These are phyloP conservation scores for Posidonia oceanica DNA, from an alignment of 116 monocot species.

Conservation along the genomic window DNA sequence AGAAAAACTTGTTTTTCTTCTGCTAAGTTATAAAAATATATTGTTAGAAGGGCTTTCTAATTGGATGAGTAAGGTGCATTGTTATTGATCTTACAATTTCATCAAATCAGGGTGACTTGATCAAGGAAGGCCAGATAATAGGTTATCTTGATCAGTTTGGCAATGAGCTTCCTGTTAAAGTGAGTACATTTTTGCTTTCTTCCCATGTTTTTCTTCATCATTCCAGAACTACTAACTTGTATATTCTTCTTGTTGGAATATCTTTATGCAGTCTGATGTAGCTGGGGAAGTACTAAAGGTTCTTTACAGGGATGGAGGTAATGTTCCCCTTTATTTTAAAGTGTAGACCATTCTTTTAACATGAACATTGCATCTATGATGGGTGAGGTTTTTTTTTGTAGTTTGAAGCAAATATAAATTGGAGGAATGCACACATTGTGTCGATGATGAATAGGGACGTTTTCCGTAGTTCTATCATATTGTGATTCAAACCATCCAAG, in stretches of 20 bases:
- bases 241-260: background rate
- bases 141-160: slow-evolving; percentile 83
- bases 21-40: background rate
- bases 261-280: slow-evolving; percentile 44
- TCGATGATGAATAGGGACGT: no score
- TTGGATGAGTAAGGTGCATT: no score
- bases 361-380: no score
- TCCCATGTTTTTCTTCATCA: background rate
- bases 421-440: no score
- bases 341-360: no score
- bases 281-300: slow-evolving; percentile 66
- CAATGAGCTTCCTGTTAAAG: slow-evolving; percentile 64
- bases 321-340: background rate
- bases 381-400: no score
- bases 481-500: no score
- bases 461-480: no score
- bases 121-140: slow-evolving; percentile 75
- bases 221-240: background rate
- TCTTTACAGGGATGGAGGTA: slow-evolving; percentile 75
- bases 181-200: slow-evolving; percentile 14
- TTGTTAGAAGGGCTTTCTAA: no score
- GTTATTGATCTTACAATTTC: background rate
- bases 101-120: slow-evolving; percentile 46
- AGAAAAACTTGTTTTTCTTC: background rate
- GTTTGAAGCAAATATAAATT: no score